Base-by-base conservation (phyloP, 2,329 filamentous ascomycete genomes). In the Thermothelomyces thermophilus region DNA sequence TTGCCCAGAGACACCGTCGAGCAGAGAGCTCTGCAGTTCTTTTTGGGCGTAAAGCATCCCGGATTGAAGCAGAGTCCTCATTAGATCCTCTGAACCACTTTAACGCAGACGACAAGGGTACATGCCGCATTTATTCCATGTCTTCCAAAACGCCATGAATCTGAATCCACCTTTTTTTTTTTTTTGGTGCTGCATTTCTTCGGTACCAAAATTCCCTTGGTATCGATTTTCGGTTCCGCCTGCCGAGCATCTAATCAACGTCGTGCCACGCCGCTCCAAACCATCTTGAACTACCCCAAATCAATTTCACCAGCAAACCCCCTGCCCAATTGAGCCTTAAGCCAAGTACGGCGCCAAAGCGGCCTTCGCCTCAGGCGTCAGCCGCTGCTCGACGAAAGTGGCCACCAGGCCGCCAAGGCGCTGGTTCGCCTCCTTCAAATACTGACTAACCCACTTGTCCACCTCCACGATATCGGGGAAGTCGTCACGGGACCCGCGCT, bases 401-500 rank as follows among this genome's bases (percentile, higher is more conserved):
- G 78, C 80, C 56, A 96, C 77, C 16, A 79, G 77, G 2, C 90
- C 89, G 41, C 74, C 74, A 60, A 89, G 83, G 60, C 83, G 81
- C 62, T 74, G 72, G 67, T 96, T 88, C 6, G 89, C 88, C 31
- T 84, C 80, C 63, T 84, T 84, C 63, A 96, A 72, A 64, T 88
- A 90, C 56, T 78, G 72, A 49, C 86, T 72, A 20, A 95, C 90
- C 91, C 91, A 98, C 65, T 85, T 86, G 46, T 89, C 73, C 52
- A 90, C 86, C 48, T 90, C 84, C 5, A 80, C 77, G 13, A 95
- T 82, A 54, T 96, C 86, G 0, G 90, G 86, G 73, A 90, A 97
- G 17, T 90, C 86, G 65, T 97, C 93, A 45, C 76, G 77, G 1
- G 79, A 71, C 3, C 80, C 73, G 52, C 83, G 83, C 66, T 85